Conservation (phyloP, 495 filamentous ascomycete species). For the Aspergillus funiculosus region DNA sequence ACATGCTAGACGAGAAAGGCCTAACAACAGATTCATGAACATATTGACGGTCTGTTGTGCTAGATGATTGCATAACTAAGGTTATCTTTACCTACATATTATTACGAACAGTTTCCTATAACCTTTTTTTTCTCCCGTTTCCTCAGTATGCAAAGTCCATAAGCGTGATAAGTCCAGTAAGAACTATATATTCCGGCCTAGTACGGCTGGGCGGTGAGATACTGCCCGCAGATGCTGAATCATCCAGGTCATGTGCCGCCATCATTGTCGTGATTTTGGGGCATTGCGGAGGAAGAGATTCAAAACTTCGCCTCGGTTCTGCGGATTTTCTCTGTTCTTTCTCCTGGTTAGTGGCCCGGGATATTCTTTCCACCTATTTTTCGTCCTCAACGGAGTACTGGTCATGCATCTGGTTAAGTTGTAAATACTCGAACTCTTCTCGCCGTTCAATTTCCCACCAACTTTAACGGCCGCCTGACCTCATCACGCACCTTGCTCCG, state of each 20-base stretch:
- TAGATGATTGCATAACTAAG: slow-evolving; percentile 16
- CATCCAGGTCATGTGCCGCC: slow-evolving; percentile 6
- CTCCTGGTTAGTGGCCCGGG: slow-evolving; percentile 3
- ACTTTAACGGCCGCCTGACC: slow-evolving; percentile 17
- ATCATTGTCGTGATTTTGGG: background rate
- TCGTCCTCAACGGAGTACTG: background rate
- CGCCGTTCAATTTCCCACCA: background rate
- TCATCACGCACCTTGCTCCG: slow-evolving; percentile 10
- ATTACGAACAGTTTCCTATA: background rate
- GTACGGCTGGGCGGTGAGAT: background rate
- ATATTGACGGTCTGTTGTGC: slow-evolving; percentile 17
- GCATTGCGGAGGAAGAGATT: background rate
- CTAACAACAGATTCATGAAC: slow-evolving; percentile 19
- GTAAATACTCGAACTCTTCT: slow-evolving; percentile 8
- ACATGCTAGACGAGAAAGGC: slow-evolving; percentile 18
- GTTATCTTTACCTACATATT: slow-evolving; percentile 17
- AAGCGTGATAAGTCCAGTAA: background rate
- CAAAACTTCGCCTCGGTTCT: background rate
- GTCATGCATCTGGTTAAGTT: slow-evolving; percentile 9
- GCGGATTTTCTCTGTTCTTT: background rate
- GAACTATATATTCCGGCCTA: background rate
- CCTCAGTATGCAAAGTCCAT: background rate
- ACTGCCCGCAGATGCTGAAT: slow-evolving; percentile 4
- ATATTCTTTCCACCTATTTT: slow-evolving; percentile 7
- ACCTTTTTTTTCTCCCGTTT: background rate